Conservation (phyloP, 805 yeast genomes). For the Lipomyces anomalus region DNA sequence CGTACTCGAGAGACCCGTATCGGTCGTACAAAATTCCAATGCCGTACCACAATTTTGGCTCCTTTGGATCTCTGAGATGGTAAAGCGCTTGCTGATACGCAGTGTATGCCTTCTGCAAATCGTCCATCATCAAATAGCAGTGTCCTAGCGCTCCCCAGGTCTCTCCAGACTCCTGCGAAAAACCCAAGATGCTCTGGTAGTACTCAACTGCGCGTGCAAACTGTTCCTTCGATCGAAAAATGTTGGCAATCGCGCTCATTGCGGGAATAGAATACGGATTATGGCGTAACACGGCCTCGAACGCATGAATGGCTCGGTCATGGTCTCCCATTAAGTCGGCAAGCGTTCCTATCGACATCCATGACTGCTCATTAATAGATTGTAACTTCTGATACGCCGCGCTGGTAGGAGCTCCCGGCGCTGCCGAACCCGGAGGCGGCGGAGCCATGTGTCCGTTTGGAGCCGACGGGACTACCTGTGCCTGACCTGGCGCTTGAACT, state of each 20-base stretch:
- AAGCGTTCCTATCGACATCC: constrained; percentile 24
- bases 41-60: constrained; percentile 97
- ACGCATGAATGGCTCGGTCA: constrained; percentile 82
- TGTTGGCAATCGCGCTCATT: constrained; percentile 76
- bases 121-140: constrained; percentile 95
- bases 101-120: constrained; percentile 87
- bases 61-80: constrained; percentile 86
- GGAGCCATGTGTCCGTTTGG: not conserved
- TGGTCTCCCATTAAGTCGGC: constrained; percentile 87
- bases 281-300: constrained; percentile 80
- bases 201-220: constrained; percentile 92
- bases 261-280: constrained; percentile 83
- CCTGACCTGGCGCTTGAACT: too few relatives aligned
- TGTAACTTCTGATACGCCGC: constrained; percentile 24
- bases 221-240: constrained; percentile 82
- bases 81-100: constrained; percentile 95
- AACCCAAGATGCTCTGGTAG: constrained; percentile 77
- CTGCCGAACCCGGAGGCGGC: not conserved
- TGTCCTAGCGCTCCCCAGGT: constrained; percentile 90
- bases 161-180: constrained; percentile 85
- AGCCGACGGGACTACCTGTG: not conserved
- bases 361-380: constrained; percentile 25
- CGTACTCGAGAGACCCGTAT: constrained; percentile 92
- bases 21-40: constrained; percentile 94
- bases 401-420: constrained; percentile 11